Base-by-base conservation (phyloP, 306 rosid species). In the Herpetospermum pedunculosum region DNA sequence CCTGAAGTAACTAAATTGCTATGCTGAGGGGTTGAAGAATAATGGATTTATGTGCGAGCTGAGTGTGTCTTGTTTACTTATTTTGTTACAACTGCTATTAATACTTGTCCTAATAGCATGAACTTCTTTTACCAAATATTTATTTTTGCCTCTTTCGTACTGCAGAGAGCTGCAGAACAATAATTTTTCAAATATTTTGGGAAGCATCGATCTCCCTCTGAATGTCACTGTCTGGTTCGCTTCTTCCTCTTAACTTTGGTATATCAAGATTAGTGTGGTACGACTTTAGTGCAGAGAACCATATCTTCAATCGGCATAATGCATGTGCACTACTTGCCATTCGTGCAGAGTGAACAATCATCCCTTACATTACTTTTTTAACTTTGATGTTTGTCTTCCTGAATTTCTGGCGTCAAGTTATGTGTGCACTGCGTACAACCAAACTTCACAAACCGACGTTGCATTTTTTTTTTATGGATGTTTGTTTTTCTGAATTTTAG, bases 141-240 rank as follows among this genome's bases (percentile, higher is more conserved):
- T 29, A 38, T 43, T 54, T 75, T 16, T 79, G 76, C 72, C 83
- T 79, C 71, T 72, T 76, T 63, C 28, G 74, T 77, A 38, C 74
- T 84, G 80, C 83, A 94, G 99, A 87, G 91, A 94, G 48, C 81
- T 94, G 84, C 90, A 88, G 85, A 82, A 91, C 80, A 94, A 94
- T 74, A 1, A 21, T 1, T 69, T 94, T 80, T 49, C 87, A 67
- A 25, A 59, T 78, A 75, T 94, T 80, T 60, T 80, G 43, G 95
- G 91, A 83, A 87, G 71, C 67, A 82, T 47, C 6, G 18, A 37
- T 74, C 72, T 88, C 76, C 97, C 89, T 74, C 80, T 57, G 49
- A 89, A 94, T 78, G 89, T 91, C 83, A 80, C 97, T 3, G 80
- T 94, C 77, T 71, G 86, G 99, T 94, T 80, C 46, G 85, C 26